Percentiles rank a stretch among this genome's conserved stretches.
These are phyloP conservation scores for Aureobasidium sp. DNA, from an alignment of 2,329 filamentous ascomycete genomes.

Conservation along the genomic window DNA sequence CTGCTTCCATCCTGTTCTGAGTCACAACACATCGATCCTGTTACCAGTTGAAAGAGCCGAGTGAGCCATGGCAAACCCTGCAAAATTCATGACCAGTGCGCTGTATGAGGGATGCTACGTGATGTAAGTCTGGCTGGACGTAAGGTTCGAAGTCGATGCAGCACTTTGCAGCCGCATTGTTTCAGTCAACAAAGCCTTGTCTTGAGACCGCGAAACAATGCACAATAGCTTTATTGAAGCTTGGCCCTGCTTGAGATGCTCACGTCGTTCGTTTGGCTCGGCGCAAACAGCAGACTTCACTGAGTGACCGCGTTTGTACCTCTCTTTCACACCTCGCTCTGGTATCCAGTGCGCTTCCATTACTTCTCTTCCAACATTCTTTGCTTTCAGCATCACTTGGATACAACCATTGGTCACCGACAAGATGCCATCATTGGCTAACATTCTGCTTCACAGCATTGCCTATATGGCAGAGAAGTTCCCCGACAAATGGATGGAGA, in stretches of 20 bases:
- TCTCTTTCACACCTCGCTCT: not conserved
- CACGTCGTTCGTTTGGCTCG: not conserved
- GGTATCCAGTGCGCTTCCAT: not conserved
- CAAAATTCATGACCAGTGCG: slow-evolving; percentile 1
- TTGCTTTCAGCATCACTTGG: not conserved
- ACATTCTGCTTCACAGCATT: slow-evolving; percentile 18
- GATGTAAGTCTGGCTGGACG: not conserved
- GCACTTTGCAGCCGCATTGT: not conserved
- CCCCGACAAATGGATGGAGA: slow-evolving; percentile 33
- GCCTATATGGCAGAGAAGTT: slow-evolving; percentile 28
- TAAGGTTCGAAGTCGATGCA: not conserved
- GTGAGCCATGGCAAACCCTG: too few relatives aligned
- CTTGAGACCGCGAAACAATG: not conserved
- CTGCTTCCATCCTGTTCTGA: not conserved
- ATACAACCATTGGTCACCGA: not conserved
- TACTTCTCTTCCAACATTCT: not conserved
- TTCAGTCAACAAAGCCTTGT: not conserved
- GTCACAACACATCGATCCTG: not conserved
- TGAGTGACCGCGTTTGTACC: not conserved
- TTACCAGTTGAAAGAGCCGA: not conserved
- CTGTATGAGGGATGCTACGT: slow-evolving; percentile 6
- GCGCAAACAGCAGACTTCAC: slow-evolving; percentile 7
- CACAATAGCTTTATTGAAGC: not conserved
- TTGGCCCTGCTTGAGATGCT: not conserved
- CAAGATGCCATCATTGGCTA: slow-evolving; percentile 15